A percentile compares a stretch with the other conserved stretches of the same genome.
Evolutionary conservation across 2,329 filamentous ascomycete species (phyloP).

Genomic region (Metarhizium anisopliae): DNA sequence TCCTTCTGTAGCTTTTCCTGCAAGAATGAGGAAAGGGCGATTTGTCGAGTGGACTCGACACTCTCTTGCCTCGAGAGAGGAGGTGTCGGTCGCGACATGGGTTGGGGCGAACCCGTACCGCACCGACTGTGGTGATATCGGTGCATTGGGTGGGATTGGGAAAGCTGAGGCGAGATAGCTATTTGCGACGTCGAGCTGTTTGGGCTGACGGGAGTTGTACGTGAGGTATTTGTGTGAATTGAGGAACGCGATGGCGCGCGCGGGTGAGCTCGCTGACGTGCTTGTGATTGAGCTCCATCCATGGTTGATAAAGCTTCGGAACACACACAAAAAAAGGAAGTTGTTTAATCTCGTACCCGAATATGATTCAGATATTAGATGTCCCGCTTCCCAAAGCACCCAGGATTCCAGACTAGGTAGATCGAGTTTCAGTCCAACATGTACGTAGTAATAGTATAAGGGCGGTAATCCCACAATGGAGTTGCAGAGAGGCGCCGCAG

Average conservation of each 20-base stretch:
- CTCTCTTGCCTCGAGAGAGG: slow-evolving; percentile 33
- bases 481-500: background rate
- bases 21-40: slow-evolving; percentile 40
- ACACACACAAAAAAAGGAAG: background rate
- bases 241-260: slow-evolving; percentile 39
- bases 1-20: slow-evolving; percentile 47
- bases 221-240: slow-evolving; percentile 31
- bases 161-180: slow-evolving; percentile 25
- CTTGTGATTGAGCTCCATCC: slow-evolving; percentile 18
- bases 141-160: slow-evolving; percentile 27
- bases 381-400: background rate
- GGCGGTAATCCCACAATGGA: background rate
- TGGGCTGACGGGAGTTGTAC: slow-evolving; percentile 30
- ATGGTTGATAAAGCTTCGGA: slow-evolving; percentile 13
- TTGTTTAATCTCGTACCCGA: background rate
- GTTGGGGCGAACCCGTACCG: slow-evolving; percentile 24
- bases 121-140: slow-evolving; percentile 31
- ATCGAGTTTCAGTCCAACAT: background rate
- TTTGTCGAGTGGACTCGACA: slow-evolving; percentile 30
- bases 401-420: background rate
- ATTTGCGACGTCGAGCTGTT: slow-evolving; percentile 33
- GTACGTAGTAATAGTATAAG: background rate
- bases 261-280: slow-evolving; percentile 22
- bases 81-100: slow-evolving; percentile 30
- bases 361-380: background rate